Conservation (phyloP, 148 eudicot species). For the Rhododendron mucronatum region DNA sequence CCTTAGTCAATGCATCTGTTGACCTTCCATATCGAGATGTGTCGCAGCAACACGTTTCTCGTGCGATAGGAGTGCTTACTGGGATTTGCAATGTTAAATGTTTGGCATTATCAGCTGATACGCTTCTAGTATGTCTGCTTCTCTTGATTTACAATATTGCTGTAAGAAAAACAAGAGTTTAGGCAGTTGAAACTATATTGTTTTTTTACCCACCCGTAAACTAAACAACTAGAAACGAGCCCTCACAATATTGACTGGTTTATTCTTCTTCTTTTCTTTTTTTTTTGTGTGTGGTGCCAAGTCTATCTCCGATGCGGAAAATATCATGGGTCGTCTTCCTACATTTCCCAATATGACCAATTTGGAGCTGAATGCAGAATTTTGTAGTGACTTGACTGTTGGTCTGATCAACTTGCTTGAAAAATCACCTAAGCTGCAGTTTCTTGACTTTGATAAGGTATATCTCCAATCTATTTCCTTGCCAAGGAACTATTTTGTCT, state of each 20-base stretch:
- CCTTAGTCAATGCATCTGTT: background rate
- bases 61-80: background rate
- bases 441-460: background rate
- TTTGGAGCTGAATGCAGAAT: background rate
- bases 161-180: background rate
- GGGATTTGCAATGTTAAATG: background rate
- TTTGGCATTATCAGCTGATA: too few relatives aligned
- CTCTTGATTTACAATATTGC: background rate
- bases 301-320: background rate
- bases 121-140: background rate
- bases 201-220: background rate
- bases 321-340: background rate
- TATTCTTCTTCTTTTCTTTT: background rate
- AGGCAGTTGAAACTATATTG: background rate
- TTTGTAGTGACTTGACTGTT: background rate
- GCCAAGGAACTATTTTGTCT: background rate
- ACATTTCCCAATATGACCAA: background rate
- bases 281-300: background rate
- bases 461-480: background rate
- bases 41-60: background rate
- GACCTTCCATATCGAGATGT: background rate
- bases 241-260: background rate
- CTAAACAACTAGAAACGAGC: background rate
- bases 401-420: background rate
- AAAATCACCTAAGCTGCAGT: background rate